phyloP scores from a whole-genome alignment of 192 early-diverging fungal species.

The Irineochytrium annulatum region DNA sequence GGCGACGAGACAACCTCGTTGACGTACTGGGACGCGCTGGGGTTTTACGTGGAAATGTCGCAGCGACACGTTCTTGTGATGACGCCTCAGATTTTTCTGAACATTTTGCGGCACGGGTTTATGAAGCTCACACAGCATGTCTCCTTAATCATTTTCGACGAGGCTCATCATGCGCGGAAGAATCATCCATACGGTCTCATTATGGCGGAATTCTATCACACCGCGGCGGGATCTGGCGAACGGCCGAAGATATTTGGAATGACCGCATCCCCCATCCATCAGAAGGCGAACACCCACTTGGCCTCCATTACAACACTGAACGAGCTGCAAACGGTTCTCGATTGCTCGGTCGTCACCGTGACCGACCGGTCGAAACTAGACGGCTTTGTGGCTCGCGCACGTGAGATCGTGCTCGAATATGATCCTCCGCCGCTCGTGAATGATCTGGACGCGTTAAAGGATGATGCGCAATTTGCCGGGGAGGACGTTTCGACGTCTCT shows the following conservation, averaged over 20 bases:
- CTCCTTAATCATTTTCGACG: conserved; percentile 85
- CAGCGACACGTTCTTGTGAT: conserved; percentile 76
- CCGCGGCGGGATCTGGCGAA: conserved; percentile 27
- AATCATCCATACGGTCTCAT: conserved; percentile 75
- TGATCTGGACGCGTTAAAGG: neutral
- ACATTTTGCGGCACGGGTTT: conserved; percentile 69
- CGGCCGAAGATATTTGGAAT: conserved; percentile 86
- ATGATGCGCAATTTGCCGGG: neutral
- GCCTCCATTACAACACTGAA: conserved; percentile 17
- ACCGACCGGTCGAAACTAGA: conserved; percentile 19
- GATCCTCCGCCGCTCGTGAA: neutral
- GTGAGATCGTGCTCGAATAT: conserved; percentile 37
- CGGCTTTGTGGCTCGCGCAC: conserved; percentile 21
- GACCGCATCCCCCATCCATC: conserved; percentile 81
- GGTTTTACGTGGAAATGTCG: conserved; percentile 66
- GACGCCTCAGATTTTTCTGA: conserved; percentile 84
- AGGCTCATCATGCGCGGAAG: conserved; percentile 78
- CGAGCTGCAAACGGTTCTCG: conserved; percentile 30
- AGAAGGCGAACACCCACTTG: conserved; percentile 20
- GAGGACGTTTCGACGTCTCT: neutral
- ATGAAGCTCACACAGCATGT: conserved; percentile 44
- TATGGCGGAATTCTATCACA: conserved; percentile 80
- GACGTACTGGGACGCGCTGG: conserved; percentile 25
- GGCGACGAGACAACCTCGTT: conserved; percentile 27
- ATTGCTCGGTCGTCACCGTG: conserved; percentile 34